Percentiles rank a stretch among this genome's conserved stretches.
Conservation (phyloP, 768 basidiomycete species). For the Pleurotus citrinopileatus region DNA sequence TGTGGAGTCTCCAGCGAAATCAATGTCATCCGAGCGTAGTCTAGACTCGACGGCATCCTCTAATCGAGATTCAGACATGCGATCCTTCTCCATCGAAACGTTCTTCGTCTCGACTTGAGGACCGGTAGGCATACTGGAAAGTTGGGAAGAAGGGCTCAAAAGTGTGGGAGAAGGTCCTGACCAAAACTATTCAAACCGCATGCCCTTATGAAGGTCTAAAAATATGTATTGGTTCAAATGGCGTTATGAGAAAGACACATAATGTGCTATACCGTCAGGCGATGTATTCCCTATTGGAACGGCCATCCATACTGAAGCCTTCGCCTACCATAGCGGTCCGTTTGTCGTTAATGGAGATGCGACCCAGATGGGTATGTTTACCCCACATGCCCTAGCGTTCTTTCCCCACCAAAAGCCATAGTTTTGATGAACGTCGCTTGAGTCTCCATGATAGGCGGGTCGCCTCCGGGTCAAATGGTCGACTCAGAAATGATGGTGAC, state of each 20-base stretch:
- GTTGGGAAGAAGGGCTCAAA: too few species aligned
- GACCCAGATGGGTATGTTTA: too few species aligned
- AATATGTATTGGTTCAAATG: neutral
- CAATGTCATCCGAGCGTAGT: conserved; percentile 22
- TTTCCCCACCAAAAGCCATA: too few species aligned
- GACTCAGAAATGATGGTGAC: too few species aligned
- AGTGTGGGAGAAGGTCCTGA: neutral
- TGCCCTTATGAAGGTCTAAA: neutral
- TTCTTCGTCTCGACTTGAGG: neutral
- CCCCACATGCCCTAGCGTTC: too few species aligned
- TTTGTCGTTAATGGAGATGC: too few species aligned
- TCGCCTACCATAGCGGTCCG: too few species aligned
- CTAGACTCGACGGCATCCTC: conserved; percentile 18
- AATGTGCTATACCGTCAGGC: neutral
- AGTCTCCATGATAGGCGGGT: too few species aligned
- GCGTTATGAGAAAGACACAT: neutral
- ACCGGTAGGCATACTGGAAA: too few species aligned
- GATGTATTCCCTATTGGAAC: neutral
- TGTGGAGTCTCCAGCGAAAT: conserved; percentile 42
- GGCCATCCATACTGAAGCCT: too few species aligned
- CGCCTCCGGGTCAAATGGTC: too few species aligned
- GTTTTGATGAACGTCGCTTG: too few species aligned
- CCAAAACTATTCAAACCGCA: neutral
- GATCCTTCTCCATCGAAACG: neutral
- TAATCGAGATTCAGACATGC: neutral